Base-by-base conservation (phyloP, 2,329 filamentous ascomycete species). In the Talaromyces albobiverticillius region DNA sequence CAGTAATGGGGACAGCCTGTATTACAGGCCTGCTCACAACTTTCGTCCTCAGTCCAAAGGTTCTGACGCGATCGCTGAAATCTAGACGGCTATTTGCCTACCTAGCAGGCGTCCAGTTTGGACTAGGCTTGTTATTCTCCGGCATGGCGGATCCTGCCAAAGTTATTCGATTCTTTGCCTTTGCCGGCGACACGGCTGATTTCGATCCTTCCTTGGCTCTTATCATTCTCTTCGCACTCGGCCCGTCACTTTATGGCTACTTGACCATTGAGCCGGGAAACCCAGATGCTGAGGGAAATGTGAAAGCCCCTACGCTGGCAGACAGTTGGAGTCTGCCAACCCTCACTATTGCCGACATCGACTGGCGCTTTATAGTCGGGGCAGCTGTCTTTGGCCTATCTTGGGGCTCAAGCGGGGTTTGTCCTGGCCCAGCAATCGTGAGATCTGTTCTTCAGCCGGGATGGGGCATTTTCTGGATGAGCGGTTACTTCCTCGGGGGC, bases 161-260 rank as follows among this genome's bases (percentile, higher is more conserved):
- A 60, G 77, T 81, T 2, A 63, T 78, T 14, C 67, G 76, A 1
- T 82, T 82, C 63, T 77, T 82, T 46, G 70, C 69, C 26, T 22
- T 75, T 47, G 67, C 72, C 16, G 72, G 75, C 6, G 71, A 78
- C 6, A 60, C 66, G 2, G 62, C 73, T 31, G 68, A 68, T 3
- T 79, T 77, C 63, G 79, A 82, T 60, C 79, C 79, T 0, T 80
- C 78, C 0, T 67, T 82, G 22, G 69, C 66, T 0, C 64, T 81
- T 20, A 67, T 82, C 1, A 73, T 81, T 11, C 51, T 79, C 18
- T 79, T 80, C 58, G 79, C 71, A 2, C 71, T 81, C 4, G 60
- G 77, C 0, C 79, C 79, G 2, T 76, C 74, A 47, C 59, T 79
- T 13, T 53, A 72, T 14, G 64, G 68, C 2, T 72, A 67, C 56